A percentile compares a stretch with the other conserved stretches of the same genome.
Evolutionary conservation across 148 eudicot genomes (phyloP).

Genomic region (Persicaria maculosa): DNA sequence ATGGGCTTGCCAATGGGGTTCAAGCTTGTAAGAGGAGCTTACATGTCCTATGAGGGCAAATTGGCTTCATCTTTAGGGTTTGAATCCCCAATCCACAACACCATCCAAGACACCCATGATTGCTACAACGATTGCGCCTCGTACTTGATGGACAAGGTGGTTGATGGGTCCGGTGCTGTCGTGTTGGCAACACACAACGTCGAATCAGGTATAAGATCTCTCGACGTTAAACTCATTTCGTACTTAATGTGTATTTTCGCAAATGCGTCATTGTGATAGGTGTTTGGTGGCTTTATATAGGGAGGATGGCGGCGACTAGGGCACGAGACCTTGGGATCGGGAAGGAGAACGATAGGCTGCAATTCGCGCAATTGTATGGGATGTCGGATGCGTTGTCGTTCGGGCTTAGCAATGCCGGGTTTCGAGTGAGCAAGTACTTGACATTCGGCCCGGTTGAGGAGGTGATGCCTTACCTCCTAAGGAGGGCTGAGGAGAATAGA

Average conservation of each 20-base stretch:
- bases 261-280: no score
- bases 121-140: constrained; percentile 74
- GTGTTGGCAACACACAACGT: constrained; percentile 87
- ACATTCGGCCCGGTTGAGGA: constrained; percentile 80
- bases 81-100: constrained; percentile 55
- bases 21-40: constrained; percentile 90
- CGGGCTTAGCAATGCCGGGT: constrained; percentile 77
- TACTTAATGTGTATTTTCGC: no score
- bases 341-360: constrained; percentile 42
- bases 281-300: constrained; percentile 21
- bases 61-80: constrained; percentile 57
- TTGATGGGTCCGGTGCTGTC: constrained; percentile 45
- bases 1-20: constrained; percentile 73
- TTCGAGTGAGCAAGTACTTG: constrained; percentile 85
- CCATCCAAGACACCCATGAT: constrained; percentile 55
- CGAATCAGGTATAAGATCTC: constrained; percentile 51
- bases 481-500: constrained; percentile 88
- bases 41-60: constrained; percentile 60
- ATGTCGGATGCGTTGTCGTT: constrained; percentile 77
- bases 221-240: neutral
- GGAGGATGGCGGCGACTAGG: constrained; percentile 51
- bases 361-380: constrained; percentile 86
- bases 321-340: constrained; percentile 54
- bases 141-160: constrained; percentile 63
- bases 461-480: constrained; percentile 73